Evolutionary conservation across 345 rosid species (phyloP), one percentile per base, ranked within the genome.

Genomic region (Punica granatum): DNA sequence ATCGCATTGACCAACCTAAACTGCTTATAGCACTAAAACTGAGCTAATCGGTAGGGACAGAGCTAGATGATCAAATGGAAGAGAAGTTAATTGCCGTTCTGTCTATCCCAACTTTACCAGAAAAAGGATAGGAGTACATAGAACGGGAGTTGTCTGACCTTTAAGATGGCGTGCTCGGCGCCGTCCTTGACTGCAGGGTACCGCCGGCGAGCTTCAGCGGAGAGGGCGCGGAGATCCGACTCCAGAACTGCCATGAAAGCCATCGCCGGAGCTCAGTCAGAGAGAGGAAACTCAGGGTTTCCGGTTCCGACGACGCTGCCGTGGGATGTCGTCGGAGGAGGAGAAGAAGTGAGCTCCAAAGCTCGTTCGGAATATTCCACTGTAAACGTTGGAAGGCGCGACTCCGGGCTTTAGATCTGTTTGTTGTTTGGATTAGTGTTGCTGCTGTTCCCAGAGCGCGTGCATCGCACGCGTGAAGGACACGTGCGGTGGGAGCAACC

Each of bases 201-300:
- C 32, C 96, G 85, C 69, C 99, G 89, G 66, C 97, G 92, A 66
- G 97, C 99, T 80, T 94, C 99, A 32, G 92, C 83, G 37, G 99
- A 94, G 67, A 94, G 97, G 31, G 99, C 95, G 51, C 95, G 97
- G 67, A 94, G 99, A 85, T 94, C 99, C 67, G 97, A 85, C 74
- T 94, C 99, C 74, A 94, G 75, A 7, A 88, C 97, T 41, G 96
- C 90, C 91, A 89, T 90, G 78, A 91, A 81, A 73, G 96, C 92
- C 99, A 91, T 94, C 69, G 23, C 58, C 30, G 60, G n/a, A n/a
- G n/a, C n/a, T n/a, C n/a, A n/a, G n/a, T n/a, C n/a, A n/a, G n/a
- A n/a, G n/a, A n/a, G n/a, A n/a, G n/a, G n/a, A n/a, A n/a, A n/a
- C n/a, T n/a, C n/a, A n/a, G n/a, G n/a, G n/a, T n/a, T n/a, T n/a